These are phyloP conservation scores for Coniella lustricola DNA, from an alignment of 2,329 filamentous ascomycete genomes.

Conservation along the genomic window DNA sequence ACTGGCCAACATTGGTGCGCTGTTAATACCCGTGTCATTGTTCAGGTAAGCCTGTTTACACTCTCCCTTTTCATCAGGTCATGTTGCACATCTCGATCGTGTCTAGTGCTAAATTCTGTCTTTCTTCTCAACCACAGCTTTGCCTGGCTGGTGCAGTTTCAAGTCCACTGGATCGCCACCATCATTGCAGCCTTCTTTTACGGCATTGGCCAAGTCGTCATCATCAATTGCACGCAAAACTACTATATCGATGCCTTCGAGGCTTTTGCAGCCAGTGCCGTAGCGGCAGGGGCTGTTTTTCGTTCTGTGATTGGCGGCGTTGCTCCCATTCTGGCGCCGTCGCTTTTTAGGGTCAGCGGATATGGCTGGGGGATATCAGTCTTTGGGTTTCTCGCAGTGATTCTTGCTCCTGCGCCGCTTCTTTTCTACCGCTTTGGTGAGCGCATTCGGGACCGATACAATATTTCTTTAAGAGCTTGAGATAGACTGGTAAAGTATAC, in stretches of 20 bases:
- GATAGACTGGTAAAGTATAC: not conserved
- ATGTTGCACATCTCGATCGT: not conserved
- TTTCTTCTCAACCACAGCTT: constrained; percentile 9
- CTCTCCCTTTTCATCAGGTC: not conserved
- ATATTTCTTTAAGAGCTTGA: not conserved
- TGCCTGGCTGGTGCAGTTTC: constrained; percentile 21
- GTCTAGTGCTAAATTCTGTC: not conserved
- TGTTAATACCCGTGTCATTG: constrained; percentile 35
- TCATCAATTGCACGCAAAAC: constrained; percentile 45
- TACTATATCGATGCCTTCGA: constrained; percentile 44
- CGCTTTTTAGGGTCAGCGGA: constrained; percentile 5
- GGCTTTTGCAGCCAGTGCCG: constrained; percentile 25
- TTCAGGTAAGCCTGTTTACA: constrained; percentile 18
- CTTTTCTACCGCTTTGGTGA: constrained; percentile 7
- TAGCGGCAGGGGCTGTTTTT: constrained; percentile 32
- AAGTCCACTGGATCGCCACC: constrained; percentile 25
- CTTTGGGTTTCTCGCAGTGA: constrained; percentile 7
- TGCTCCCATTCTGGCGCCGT: constrained; percentile 6
- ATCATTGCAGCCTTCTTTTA: constrained; percentile 47
- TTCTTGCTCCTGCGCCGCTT: constrained; percentile 8
- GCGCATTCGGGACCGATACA: not conserved
- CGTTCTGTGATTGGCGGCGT: constrained; percentile 16
- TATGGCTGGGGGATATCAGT: constrained; percentile 11
- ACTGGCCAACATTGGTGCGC: constrained; percentile 9
- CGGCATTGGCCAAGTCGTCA: constrained; percentile 40